Percentiles rank a stretch among this genome's conserved stretches.
Conservation (phyloP, 225 moss, liverwort and hornwort species). For the Lunularia cruciata region DNA sequence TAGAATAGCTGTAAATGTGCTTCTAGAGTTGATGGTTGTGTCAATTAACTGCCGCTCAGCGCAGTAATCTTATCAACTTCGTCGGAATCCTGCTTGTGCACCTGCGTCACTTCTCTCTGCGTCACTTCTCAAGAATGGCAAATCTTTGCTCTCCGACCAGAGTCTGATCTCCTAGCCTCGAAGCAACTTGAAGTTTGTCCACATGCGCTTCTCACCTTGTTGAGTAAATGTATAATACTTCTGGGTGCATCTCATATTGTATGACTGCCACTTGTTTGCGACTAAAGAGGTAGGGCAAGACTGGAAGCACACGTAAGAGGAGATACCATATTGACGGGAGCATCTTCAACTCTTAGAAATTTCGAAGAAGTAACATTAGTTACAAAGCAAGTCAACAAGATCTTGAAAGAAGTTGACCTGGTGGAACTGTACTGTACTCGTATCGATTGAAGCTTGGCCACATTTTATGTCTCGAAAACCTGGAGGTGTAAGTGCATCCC, state of each 20-base stretch:
- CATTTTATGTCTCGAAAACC: not conserved
- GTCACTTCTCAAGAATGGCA: too few relatives aligned
- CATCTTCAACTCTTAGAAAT: not conserved
- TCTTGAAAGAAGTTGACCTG: not conserved
- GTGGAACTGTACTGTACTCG: not conserved
- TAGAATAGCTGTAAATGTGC: not conserved
- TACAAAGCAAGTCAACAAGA: conserved; percentile 8
- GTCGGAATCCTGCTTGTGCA: too few relatives aligned
- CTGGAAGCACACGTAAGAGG: not conserved
- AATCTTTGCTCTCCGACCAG: too few relatives aligned
- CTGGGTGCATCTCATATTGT: not conserved
- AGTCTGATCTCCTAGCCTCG: not conserved
- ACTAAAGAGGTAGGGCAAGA: not conserved
- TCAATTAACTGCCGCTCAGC: not conserved
- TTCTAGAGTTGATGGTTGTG: not conserved
- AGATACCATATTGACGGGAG: not conserved
- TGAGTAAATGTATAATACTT: too few relatives aligned
- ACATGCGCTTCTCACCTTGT: too few relatives aligned
- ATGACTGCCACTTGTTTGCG: not conserved
- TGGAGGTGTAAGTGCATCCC: not conserved
- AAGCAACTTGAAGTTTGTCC: not conserved
- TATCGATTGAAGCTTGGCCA: not conserved
- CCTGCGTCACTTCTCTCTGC: too few relatives aligned
- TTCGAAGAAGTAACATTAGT: not conserved
- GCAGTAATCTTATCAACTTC: not conserved